A percentile compares a stretch with the other conserved stretches of the same genome.
Conservation (phyloP, 306 rosid species). For the Cucurbita moschata region DNA sequence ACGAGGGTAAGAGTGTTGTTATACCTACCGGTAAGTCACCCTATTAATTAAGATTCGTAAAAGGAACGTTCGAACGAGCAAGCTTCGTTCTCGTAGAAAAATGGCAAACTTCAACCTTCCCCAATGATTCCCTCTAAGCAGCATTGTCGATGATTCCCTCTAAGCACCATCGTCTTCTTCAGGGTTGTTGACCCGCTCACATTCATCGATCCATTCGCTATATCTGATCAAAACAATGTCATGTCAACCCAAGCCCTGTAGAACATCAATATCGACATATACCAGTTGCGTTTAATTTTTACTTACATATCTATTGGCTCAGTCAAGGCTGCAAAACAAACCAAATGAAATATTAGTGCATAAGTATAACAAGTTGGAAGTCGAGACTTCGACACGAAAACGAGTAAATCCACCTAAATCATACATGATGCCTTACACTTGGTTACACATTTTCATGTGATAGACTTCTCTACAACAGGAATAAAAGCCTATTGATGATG, state of each 20-base stretch:
- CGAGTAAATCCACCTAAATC: background rate
- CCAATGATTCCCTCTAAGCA: constrained; percentile 16
- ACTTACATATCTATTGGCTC: constrained; percentile 88
- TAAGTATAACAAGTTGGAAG: background rate
- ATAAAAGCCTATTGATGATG: background rate
- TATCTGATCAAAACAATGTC: constrained; percentile 36
- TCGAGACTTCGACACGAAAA: background rate
- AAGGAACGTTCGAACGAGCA: background rate
- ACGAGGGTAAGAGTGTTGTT: background rate
- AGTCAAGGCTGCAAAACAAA: constrained; percentile 46
- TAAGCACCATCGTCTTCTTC: constrained; percentile 59
- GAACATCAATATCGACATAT: background rate
- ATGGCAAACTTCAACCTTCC: background rate
- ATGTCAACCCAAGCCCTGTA: background rate
- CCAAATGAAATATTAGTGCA: background rate
- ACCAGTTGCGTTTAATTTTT: background rate
- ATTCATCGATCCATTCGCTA: constrained; percentile 94
- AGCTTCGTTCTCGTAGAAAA: background rate
- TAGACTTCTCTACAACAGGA: background rate
- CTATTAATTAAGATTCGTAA: background rate
- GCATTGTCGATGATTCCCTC: constrained; percentile 17
- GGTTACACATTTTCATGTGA: background rate
- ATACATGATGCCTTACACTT: background rate
- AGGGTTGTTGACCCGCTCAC: constrained; percentile 63
- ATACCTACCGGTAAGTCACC: background rate